Evolutionary conservation across 176 grass and related monocot species (phyloP).

Genomic region (Pontederia paniculata): DNA sequence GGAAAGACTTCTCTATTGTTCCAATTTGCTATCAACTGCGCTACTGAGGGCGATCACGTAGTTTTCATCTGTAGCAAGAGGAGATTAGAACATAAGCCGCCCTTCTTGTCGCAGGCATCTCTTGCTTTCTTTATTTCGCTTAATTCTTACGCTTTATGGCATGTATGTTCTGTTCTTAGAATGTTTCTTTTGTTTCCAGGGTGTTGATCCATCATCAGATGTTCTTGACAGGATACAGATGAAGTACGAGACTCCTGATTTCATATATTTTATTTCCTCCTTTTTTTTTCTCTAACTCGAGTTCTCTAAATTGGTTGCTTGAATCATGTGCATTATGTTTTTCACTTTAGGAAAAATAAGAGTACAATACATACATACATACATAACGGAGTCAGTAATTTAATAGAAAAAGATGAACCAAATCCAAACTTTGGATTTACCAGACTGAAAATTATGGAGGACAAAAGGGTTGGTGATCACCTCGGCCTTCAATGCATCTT

Average conservation of each 20-base stretch:
- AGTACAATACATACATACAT: too few species aligned
- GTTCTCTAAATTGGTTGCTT: too few species aligned
- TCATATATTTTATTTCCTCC: background rate
- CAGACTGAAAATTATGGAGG: too few species aligned
- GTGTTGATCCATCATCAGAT: constrained; percentile 38
- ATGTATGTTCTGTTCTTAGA: constrained; percentile 7
- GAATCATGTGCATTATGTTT: too few species aligned
- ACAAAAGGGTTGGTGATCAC: too few species aligned
- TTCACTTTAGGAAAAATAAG: too few species aligned
- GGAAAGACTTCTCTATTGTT: constrained; percentile 91
- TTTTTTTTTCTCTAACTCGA: too few species aligned
- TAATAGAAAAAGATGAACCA: too few species aligned
- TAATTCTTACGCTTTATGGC: background rate
- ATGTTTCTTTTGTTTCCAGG: constrained; percentile 38
- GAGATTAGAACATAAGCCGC: constrained; percentile 62
- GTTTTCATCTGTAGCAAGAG: constrained; percentile 83
- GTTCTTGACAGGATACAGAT: constrained; percentile 57
- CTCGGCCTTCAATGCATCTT: too few species aligned
- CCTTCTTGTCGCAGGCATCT: constrained; percentile 57
- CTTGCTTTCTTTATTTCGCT: background rate
- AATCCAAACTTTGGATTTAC: too few species aligned
- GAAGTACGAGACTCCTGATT: constrained; percentile 46
- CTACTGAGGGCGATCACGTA: constrained; percentile 39
- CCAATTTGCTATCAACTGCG: constrained; percentile 73
- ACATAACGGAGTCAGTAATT: too few species aligned